These are phyloP conservation scores for Alternaria longipes DNA, from an alignment of 2,329 filamentous ascomycete species.

Conservation along the genomic window DNA sequence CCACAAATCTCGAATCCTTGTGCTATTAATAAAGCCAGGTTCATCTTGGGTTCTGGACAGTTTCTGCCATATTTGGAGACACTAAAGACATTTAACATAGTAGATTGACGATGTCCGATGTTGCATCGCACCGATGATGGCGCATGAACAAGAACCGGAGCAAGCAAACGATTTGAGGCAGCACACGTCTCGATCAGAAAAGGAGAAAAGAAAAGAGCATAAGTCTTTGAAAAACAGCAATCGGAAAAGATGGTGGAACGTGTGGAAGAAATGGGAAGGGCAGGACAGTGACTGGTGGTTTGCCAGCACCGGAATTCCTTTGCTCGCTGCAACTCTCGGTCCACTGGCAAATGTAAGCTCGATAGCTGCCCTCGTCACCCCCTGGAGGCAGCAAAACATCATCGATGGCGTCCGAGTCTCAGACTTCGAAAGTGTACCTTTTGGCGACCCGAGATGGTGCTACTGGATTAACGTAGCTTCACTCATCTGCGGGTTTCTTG, in stretches of 20 bases:
- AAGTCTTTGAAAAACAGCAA: not conserved
- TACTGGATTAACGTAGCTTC: conserved; percentile 80
- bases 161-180: not conserved
- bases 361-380: conserved; percentile 82
- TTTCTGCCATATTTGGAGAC: too few relatives aligned
- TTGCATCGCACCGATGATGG: conserved; percentile 10
- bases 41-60: not conserved
- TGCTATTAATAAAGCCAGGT: not conserved
- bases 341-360: conserved; percentile 89
- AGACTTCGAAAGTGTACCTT: conserved; percentile 65
- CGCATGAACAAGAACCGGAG: conserved; percentile 7
- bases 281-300: conserved; percentile 51
- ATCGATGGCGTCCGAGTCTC: conserved; percentile 58
- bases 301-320: conserved; percentile 53
- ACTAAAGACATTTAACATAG: not conserved
- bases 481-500: conserved; percentile 76
- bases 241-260: conserved; percentile 20
- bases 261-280: conserved; percentile 24
- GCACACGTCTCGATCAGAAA: not conserved
- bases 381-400: conserved; percentile 73
- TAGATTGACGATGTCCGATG: not conserved
- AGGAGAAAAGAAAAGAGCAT: not conserved
- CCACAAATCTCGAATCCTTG: not conserved
- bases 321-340: conserved; percentile 84
- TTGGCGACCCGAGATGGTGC: conserved; percentile 77